Percentiles rank a stretch among this genome's conserved stretches.
Conservation (phyloP, 2,329 filamentous ascomycete species). For the Alternaria triticina region DNA sequence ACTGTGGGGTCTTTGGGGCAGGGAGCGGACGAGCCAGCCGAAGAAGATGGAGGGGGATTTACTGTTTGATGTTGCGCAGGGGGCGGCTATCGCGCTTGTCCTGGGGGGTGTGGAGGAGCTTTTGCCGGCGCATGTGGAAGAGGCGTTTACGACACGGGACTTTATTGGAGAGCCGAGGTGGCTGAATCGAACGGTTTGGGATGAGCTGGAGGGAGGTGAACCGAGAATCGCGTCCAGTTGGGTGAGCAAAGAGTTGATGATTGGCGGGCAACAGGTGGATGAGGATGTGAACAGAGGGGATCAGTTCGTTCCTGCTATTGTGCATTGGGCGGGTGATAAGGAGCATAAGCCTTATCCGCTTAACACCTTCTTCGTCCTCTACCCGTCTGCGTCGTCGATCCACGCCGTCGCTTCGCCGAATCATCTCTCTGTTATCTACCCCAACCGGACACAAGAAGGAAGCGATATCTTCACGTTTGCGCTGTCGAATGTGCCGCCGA, state of each 20-base stretch:
- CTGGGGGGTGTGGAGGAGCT: not conserved
- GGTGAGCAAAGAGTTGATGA: slow-evolving; percentile 53
- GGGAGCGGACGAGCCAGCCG: slow-evolving; percentile 48
- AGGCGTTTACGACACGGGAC: not conserved
- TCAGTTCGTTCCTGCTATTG: slow-evolving; percentile 52
- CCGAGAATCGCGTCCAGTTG: slow-evolving; percentile 49
- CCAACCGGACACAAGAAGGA: slow-evolving; percentile 25
- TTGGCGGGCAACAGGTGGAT: slow-evolving; percentile 36
- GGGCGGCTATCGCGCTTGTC: slow-evolving; percentile 48
- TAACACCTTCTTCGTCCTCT: slow-evolving; percentile 21
- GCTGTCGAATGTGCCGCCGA: slow-evolving; percentile 24
- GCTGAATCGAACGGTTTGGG: slow-evolving; percentile 18
- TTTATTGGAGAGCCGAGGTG: not conserved
- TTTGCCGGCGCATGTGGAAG: not conserved
- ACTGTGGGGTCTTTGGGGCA: slow-evolving; percentile 54
- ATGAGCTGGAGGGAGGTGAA: slow-evolving; percentile 41
- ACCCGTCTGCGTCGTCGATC: slow-evolving; percentile 54
- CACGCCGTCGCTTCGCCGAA: slow-evolving; percentile 47
- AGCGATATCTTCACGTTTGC: slow-evolving; percentile 28
- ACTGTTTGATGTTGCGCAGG: slow-evolving; percentile 52
- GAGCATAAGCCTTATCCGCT: slow-evolving; percentile 35
- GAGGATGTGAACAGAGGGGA: slow-evolving; percentile 25
- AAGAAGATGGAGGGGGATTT: slow-evolving; percentile 50
- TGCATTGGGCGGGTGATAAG: slow-evolving; percentile 55
- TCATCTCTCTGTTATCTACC: slow-evolving; percentile 23